Percentiles rank a stretch among this genome's conserved stretches.
These are phyloP conservation scores for Plasmopara viticola DNA, from an alignment of 352 stramenopile genomes.

Conservation along the genomic window DNA sequence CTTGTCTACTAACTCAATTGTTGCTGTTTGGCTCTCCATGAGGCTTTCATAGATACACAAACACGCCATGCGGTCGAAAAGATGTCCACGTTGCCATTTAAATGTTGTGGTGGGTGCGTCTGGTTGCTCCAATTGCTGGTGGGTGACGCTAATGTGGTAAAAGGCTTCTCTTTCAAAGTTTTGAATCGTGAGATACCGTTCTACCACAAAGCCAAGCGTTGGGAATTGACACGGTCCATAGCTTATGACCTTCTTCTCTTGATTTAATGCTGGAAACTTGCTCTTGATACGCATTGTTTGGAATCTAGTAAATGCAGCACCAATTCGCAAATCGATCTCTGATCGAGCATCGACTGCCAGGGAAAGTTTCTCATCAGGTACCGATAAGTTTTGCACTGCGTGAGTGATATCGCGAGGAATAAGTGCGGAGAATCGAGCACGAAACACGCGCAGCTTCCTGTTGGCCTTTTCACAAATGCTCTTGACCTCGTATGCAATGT, in stretches of 20 bases:
- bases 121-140: conserved; percentile 41
- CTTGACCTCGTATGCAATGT: conserved; percentile 97
- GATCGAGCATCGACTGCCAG: conserved; percentile 87
- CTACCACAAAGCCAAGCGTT: conserved; percentile 96
- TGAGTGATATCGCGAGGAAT: conserved; percentile 89
- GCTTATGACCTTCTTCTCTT: conserved; percentile 89
- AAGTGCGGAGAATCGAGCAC: conserved; percentile 91
- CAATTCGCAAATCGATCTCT: conserved; percentile 93
- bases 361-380: conserved; percentile 77
- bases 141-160: conserved; percentile 91
- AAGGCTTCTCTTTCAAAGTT: conserved; percentile 97
- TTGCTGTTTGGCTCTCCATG: conserved; percentile 52
- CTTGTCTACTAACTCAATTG: conserved; percentile 66
- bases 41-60: conserved; percentile 90
- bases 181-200: conserved; percentile 91
- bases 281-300: conserved; percentile 91
- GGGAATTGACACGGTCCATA: conserved; percentile 99
- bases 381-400: conserved; percentile 75
- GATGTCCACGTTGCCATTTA: conserved; percentile 89
- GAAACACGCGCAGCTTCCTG: conserved; percentile 64
- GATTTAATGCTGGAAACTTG: conserved; percentile 63
- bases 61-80: conserved; percentile 94
- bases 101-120: conserved; percentile 84
- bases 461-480: conserved; percentile 79
- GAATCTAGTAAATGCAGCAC: conserved; percentile 92